Evolutionary conservation across 257 asterid species (phyloP).

Genomic region (Striga asiatica): DNA sequence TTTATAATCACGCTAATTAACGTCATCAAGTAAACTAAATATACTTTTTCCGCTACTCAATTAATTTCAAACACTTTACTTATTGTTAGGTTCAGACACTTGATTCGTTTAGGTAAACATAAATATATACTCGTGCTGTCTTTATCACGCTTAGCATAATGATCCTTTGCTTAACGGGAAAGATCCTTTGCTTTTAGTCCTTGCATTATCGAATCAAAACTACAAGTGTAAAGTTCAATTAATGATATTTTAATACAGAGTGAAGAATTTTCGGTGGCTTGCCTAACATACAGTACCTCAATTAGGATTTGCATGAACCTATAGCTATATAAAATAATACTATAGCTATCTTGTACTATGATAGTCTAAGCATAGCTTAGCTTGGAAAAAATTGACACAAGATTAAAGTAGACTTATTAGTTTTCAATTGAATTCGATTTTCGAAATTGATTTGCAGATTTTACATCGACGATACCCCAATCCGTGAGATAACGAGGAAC

Average conservation of each 20-base stretch:
- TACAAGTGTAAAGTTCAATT: slow-evolving; percentile 2
- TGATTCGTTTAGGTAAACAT: slow-evolving; percentile 14
- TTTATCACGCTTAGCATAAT: slow-evolving; percentile 22
- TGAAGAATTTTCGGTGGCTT: slow-evolving; percentile 9
- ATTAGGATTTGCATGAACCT: neutral
- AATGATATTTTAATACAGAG: slow-evolving; percentile 10
- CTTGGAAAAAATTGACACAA: too few relatives aligned
- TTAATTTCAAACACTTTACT: neutral
- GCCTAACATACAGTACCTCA: neutral
- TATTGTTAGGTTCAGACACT: neutral
- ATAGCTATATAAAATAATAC: slow-evolving; percentile 6
- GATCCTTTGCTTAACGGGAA: slow-evolving; percentile 19
- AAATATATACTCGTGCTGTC: slow-evolving; percentile 20
- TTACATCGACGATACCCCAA: slow-evolving; percentile 70
- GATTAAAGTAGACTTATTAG: too few relatives aligned
- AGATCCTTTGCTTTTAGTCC: slow-evolving; percentile 13
- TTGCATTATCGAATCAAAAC: slow-evolving; percentile 15
- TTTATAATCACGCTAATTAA: too few relatives aligned
- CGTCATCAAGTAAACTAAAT: too few relatives aligned
- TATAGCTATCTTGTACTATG: slow-evolving; percentile 1
- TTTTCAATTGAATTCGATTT: too few relatives aligned
- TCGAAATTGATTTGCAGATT: slow-evolving; percentile 47
- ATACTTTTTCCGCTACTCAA: too few relatives aligned
- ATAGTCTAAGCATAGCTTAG: too few relatives aligned
- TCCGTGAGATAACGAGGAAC: slow-evolving; percentile 48